These are phyloP conservation scores for Cercospora canescens DNA, from an alignment of 2,329 filamentous ascomycete species.

Conservation along the genomic window DNA sequence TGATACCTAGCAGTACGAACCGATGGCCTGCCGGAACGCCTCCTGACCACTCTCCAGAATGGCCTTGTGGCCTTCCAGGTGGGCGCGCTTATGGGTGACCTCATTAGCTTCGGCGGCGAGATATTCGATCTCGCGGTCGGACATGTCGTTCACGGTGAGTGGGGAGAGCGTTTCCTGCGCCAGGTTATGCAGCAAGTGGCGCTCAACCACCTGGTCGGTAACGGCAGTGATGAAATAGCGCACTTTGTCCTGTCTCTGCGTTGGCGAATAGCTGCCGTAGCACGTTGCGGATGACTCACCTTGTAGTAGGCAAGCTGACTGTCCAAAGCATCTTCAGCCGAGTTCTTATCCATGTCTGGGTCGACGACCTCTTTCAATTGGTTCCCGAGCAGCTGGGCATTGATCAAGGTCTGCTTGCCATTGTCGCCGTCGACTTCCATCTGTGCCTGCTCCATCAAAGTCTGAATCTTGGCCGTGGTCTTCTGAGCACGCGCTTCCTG, in stretches of 20 bases:
- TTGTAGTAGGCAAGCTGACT: conserved; percentile 40
- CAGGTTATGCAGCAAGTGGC: conserved; percentile 37
- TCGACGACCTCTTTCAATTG: conserved; percentile 7
- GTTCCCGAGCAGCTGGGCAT: conserved; percentile 3
- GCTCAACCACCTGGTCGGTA: conserved; percentile 41
- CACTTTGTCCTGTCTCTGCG: conserved; percentile 32
- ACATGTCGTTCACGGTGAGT: conserved; percentile 32
- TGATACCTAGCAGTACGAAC: background rate
- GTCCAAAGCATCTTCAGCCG: conserved; percentile 39
- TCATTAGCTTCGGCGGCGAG: conserved; percentile 39
- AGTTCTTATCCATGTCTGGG: conserved; percentile 38
- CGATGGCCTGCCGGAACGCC: conserved; percentile 28
- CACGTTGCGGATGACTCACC: conserved; percentile 18
- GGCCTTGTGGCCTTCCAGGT: conserved; percentile 32
- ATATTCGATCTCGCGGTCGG: conserved; percentile 36
- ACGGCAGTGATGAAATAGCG: conserved; percentile 40
- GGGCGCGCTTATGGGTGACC: conserved; percentile 29
- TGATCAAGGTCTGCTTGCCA: background rate
- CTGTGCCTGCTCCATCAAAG: conserved; percentile 13
- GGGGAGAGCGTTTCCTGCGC: conserved; percentile 35
- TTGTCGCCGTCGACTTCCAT: conserved; percentile 5
- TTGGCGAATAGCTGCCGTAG: background rate
- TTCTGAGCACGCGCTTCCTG: conserved; percentile 24
- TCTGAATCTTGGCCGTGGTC: conserved; percentile 11
- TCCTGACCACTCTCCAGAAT: conserved; percentile 40